phyloP scores from a whole-genome alignment of 176 grass and related monocot species.

The Cenchrus fungigraminus region DNA sequence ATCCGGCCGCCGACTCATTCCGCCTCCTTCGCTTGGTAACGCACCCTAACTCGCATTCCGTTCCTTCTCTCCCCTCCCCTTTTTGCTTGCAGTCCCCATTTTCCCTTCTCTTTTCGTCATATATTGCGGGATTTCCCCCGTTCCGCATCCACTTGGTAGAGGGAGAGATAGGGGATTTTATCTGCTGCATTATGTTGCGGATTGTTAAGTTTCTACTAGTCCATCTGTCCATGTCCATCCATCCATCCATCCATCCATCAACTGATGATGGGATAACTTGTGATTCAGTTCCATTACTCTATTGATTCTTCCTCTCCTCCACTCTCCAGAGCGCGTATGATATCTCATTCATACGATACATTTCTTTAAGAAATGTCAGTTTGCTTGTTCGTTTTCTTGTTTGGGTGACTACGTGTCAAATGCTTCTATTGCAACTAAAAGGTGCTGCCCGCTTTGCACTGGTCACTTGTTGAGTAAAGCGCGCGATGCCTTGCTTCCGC shows the following conservation, averaged over 20 bases:
- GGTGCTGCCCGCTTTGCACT: neutral
- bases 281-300: neutral
- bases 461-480: constrained; percentile 8
- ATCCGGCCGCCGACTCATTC: neutral
- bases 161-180: neutral
- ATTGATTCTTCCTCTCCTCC: neutral
- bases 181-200: constrained; percentile 9
- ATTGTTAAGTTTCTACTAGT: neutral
- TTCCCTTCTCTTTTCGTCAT: too few relatives aligned
- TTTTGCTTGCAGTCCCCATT: neutral
- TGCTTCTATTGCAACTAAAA: neutral
- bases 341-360: neutral
- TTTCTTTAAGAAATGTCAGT: neutral
- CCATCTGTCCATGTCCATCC: neutral
- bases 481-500: constrained; percentile 12
- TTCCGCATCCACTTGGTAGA: neutral
- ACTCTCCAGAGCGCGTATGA: neutral
- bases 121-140: neutral
- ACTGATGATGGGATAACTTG: neutral
- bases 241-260: neutral
- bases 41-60: neutral
- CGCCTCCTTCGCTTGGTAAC: neutral
- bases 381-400: neutral
- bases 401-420: neutral
- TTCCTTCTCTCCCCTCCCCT: neutral